Conservation (phyloP, 495 filamentous ascomycete genomes). For the Apiosordaria backusii region DNA sequence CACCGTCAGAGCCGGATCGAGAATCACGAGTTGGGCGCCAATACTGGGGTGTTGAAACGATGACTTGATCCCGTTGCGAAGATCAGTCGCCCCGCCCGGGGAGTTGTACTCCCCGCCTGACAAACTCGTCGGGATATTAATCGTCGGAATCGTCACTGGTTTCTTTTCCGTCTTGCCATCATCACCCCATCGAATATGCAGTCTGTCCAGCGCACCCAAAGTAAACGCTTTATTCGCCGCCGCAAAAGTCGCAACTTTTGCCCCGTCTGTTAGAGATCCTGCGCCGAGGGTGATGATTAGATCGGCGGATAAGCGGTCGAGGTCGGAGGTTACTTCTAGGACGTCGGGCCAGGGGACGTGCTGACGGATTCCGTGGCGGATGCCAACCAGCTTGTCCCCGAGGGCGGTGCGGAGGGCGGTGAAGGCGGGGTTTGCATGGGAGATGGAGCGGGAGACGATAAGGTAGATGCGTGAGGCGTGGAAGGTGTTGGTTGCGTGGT, state of each 20-base stretch:
- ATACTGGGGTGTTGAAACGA: constrained; percentile 50
- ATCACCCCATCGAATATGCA: constrained; percentile 31
- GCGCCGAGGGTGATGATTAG: constrained; percentile 58
- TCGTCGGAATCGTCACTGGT: constrained; percentile 48
- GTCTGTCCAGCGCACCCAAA: constrained; percentile 40
- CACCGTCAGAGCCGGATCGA: constrained; percentile 53
- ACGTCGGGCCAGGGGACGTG: constrained; percentile 61
- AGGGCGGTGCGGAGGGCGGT: constrained; percentile 45
- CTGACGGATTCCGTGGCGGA: constrained; percentile 54
- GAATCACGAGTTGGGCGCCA: constrained; percentile 53
- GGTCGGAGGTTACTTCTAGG: constrained; percentile 51
- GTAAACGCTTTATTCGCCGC: constrained; percentile 46
- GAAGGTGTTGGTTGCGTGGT: constrained; percentile 51
- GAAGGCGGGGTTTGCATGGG: constrained; percentile 52
- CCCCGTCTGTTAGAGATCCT: constrained; percentile 59
- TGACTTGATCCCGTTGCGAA: constrained; percentile 50
- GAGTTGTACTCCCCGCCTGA: constrained; percentile 61
- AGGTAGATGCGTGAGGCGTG: constrained; percentile 54
- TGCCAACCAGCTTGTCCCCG: constrained; percentile 48
- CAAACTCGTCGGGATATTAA: constrained; percentile 60
- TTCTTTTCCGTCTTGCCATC: constrained; percentile 18
- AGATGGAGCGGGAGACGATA: constrained; percentile 57
- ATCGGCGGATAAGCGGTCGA: constrained; percentile 48
- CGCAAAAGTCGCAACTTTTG: constrained; percentile 53
- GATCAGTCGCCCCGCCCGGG: constrained; percentile 54